Evolutionary conservation across 2,329 filamentous ascomycete species (phyloP), one percentile per base, ranked within the genome.

Genomic region (Diplocarpon mali): DNA sequence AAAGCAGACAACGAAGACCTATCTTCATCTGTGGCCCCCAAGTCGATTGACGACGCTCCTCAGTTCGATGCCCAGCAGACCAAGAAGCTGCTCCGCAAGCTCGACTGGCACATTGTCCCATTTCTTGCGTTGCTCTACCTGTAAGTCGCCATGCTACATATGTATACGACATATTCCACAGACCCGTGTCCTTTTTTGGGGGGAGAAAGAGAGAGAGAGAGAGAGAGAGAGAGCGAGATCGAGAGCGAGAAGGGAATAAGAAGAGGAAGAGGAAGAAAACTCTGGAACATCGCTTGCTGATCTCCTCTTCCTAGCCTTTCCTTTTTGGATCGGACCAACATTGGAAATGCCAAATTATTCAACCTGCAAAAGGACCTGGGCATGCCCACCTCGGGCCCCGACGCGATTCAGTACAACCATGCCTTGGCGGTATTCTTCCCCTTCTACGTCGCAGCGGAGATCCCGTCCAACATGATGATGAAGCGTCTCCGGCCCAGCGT

Each of bases 61-160:
- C 42, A 40, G 27, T 45, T 45, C 37, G 42, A 45, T 39, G 31
- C 42, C 11, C 12, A 15, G 14, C 38, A 37, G 17, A 45, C 42
- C 5, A 55, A 54, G 35, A 52, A 41, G 8, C 49, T 60, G 27
- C 34, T 60, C 2, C 48, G 51, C n/a, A 60, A 60, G 40, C 40
- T 60, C 13, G 57, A 60, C 35, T 35, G 52, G 16, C 55, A 52
- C 36, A 35, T 59, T 5, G 51, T 57, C 57, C 58, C 56, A 24
- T 78, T 31, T 64, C 71, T 54, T 73, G 72, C 60, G 64, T 75
- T 51, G 71, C 78, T 58, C 62, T 68, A 64, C 64, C 69, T 55
- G 67, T 80, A 45, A 29, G 27, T 42, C 2, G 5, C 15, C 2
- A 15, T 2, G 4, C 20, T 3, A 14, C 14, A n/a, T n/a, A n/a